Base-by-base conservation (phyloP, 495 filamentous ascomycete genomes). In the Penicillium alfredii region DNA sequence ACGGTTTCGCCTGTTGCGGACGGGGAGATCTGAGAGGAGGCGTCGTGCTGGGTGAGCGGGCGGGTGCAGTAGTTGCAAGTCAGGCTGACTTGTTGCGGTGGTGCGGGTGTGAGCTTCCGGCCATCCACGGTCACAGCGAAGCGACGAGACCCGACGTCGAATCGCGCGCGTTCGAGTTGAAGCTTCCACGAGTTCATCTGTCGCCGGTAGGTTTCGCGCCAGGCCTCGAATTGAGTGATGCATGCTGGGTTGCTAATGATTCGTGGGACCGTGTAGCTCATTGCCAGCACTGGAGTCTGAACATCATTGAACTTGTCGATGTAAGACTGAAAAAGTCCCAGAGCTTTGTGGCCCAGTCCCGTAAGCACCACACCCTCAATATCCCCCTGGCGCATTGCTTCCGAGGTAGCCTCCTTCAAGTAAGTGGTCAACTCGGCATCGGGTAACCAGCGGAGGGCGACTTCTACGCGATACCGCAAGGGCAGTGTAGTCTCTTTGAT, bases 341-440 rank as follows among this genome's bases (percentile, higher is more conserved):
- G 79, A 15, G 85, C 76, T 20, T 73, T 67, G 42, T 89, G 80
- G n/a, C 66, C 60, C 38, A 97, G 78, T 11, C 92, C 92, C 0
- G 92, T 92, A 3, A 98, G 73, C 6, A 94, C 71, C 29, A 96
- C 75, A 10, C 88, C 92, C 60, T 94, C 86, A 33, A 94, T 78
- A 51, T 95, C 81, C 27, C 93, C 93, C 18, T 79, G 72, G 6
- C 67, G 67, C 36, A 87, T 80, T 16, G 78, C 80, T 16, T 75
- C 72, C 7, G 67, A 49, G 1, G 81, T 80, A 25, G 79, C 72
- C 8, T 70, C 54, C 7, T 76, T 61, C 19, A 97, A 61, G 73
- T 88, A 96, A 6, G 60, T 54, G 2, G 77, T 82, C 4, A 98
- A 74, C 29, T 84, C 76, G 1, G 77, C 74, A 49, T 98, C 92